A percentile compares a stretch with the other conserved stretches of the same genome.
Evolutionary conservation across 257 asterid genomes (phyloP).

Genomic region (Ophiorrhiza pumila): DNA sequence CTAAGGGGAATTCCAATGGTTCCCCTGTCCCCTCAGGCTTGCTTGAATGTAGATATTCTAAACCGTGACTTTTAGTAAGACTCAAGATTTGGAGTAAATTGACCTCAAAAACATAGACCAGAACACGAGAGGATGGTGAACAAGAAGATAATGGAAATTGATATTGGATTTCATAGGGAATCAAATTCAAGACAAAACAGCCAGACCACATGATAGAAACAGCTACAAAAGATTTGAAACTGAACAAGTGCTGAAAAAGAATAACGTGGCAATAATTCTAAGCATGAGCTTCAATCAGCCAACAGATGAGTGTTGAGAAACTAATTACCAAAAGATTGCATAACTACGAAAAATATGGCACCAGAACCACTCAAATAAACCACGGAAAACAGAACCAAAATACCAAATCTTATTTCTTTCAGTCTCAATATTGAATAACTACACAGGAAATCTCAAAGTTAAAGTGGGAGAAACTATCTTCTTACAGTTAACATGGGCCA

Average conservation of each 20-base stretch:
- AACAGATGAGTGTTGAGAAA: neutral
- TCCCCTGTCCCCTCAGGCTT: neutral
- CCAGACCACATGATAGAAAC: neutral
- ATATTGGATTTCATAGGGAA: neutral
- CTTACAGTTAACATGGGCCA: constrained; percentile 86
- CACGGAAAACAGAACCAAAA: neutral
- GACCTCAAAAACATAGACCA: neutral
- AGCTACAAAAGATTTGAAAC: neutral
- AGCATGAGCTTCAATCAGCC: neutral
- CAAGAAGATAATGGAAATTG: neutral
- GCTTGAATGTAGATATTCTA: neutral
- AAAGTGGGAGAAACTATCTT: constrained; percentile 15
- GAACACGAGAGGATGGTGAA: neutral
- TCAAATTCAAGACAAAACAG: neutral
- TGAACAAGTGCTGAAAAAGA: neutral
- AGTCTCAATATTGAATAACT: neutral
- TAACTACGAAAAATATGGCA: neutral
- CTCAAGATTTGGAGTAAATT: neutral
- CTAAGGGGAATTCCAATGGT: neutral
- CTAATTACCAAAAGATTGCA: neutral
- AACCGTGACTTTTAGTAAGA: neutral
- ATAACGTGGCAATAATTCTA: neutral
- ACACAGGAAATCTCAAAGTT: neutral
- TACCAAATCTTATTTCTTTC: neutral
- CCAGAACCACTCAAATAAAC: neutral